Evolutionary conservation across 106 monocot genomes (phyloP).

Genomic region (Allium cepa): DNA sequence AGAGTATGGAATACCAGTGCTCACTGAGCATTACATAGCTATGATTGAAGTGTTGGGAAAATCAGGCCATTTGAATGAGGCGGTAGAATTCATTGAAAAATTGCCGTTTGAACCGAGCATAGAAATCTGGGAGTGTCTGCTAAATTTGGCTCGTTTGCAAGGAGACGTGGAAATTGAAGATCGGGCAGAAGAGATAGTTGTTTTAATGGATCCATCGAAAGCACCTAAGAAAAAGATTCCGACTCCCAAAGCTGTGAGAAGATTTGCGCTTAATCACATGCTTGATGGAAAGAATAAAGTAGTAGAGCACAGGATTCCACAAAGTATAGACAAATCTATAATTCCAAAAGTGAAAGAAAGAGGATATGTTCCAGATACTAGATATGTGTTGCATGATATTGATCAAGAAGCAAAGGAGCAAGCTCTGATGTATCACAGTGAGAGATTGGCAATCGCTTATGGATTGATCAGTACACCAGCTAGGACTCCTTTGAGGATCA

Average conservation of each 20-base stretch:
- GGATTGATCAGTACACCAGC: conserved; percentile 93
- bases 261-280: conserved; percentile 55
- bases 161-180: conserved; percentile 90
- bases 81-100: conserved; percentile 66
- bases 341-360: conserved; percentile 61
- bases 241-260: conserved; percentile 57
- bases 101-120: conserved; percentile 47
- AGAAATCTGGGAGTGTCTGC: conserved; percentile 62
- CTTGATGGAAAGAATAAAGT: conserved; percentile 82
- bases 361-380: conserved; percentile 85
- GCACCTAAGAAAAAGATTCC: conserved; percentile 26
- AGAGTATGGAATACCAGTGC: conserved; percentile 59
- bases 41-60: conserved; percentile 79
- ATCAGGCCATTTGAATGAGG: conserved; percentile 69
- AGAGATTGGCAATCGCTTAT: conserved; percentile 88
- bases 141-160: conserved; percentile 60
- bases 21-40: conserved; percentile 70
- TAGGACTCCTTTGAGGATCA: conserved; percentile 78
- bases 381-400: conserved; percentile 94
- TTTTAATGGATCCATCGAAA: conserved; percentile 53
- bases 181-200: conserved; percentile 43
- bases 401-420: conserved; percentile 98
- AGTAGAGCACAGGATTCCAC: conserved; percentile 52
- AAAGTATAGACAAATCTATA: conserved; percentile 37
- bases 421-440: conserved; percentile 90